phyloP scores from a whole-genome alignment of 2,329 filamentous ascomycete species.

The Coniochaeta sp. region DNA sequence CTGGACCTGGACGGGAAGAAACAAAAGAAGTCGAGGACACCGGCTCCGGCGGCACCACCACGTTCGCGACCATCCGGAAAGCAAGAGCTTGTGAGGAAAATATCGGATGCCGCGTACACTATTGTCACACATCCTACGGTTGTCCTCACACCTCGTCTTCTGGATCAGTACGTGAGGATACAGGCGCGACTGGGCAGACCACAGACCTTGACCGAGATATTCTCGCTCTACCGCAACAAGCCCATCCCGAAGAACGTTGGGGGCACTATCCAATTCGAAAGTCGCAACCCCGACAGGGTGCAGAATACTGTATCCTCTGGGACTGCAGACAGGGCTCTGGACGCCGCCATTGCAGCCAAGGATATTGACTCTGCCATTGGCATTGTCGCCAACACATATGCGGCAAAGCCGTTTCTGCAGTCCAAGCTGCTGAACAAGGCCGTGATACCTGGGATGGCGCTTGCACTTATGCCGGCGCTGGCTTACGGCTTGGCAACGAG shows the following conservation, averaged over 20 bases:
- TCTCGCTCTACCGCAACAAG: slow-evolving; percentile 80
- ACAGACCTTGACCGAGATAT: slow-evolving; percentile 70
- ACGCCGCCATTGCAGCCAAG: slow-evolving; percentile 71
- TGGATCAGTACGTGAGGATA: slow-evolving; percentile 68
- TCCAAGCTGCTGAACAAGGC: slow-evolving; percentile 61
- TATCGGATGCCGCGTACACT: slow-evolving; percentile 57
- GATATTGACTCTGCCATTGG: slow-evolving; percentile 72
- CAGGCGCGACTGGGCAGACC: slow-evolving; percentile 68
- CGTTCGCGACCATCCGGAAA: slow-evolving; percentile 20
- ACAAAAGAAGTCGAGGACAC: slow-evolving; percentile 8
- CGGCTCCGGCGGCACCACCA: neutral
- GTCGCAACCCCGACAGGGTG: slow-evolving; percentile 60
- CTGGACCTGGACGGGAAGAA: slow-evolving; percentile 13
- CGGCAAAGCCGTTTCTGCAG: slow-evolving; percentile 57
- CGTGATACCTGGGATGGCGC: slow-evolving; percentile 49
- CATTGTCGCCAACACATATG: slow-evolving; percentile 65
- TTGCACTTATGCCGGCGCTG: slow-evolving; percentile 55
- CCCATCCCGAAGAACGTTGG: slow-evolving; percentile 57
- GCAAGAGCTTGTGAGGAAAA: slow-evolving; percentile 38
- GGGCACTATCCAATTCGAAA: slow-evolving; percentile 50
- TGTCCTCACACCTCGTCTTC: slow-evolving; percentile 67
- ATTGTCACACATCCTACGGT: slow-evolving; percentile 70
- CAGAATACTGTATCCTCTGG: slow-evolving; percentile 65
- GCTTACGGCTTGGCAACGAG: slow-evolving; percentile 65
- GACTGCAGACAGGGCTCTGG: slow-evolving; percentile 67